phyloP scores from a whole-genome alignment of 2,329 filamentous ascomycete species.

The Fusarium cyanostomum region DNA sequence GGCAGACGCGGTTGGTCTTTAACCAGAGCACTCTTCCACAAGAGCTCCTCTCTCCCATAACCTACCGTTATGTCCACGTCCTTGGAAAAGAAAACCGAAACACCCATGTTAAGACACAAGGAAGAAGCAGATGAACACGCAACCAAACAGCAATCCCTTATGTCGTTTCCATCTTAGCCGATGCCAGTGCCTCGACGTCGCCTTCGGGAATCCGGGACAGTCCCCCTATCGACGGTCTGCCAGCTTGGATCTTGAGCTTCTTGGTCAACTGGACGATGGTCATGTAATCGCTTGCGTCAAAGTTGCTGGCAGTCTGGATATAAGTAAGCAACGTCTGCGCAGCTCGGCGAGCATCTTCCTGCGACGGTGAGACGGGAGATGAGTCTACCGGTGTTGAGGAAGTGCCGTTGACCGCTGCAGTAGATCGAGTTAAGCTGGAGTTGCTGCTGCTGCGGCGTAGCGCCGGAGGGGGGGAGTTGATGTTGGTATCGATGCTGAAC shows the following conservation, averaged over 20 bases:
- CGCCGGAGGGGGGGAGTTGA: constrained; percentile 50
- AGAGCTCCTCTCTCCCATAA: too few relatives aligned
- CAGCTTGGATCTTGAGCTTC: constrained; percentile 75
- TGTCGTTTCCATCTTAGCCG: constrained; percentile 45
- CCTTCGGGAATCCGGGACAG: constrained; percentile 66
- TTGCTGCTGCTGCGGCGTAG: constrained; percentile 49
- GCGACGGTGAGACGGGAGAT: constrained; percentile 74
- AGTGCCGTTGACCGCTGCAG: constrained; percentile 27
- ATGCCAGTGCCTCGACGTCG: constrained; percentile 59
- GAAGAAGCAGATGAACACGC: constrained; percentile 15
- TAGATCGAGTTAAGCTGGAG: constrained; percentile 47
- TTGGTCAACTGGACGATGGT: constrained; percentile 85
- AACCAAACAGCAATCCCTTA: constrained; percentile 26
- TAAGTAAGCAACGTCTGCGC: constrained; percentile 84
- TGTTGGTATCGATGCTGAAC: constrained; percentile 56
- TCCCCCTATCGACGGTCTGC: constrained; percentile 54
- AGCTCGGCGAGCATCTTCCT: constrained; percentile 86
- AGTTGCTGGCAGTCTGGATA: constrained; percentile 76
- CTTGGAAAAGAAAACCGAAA: constrained; percentile 25
- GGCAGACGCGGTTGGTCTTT: constrained; percentile 2
- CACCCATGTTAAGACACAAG: constrained; percentile 19
- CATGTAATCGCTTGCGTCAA: constrained; percentile 80
- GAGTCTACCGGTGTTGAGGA: constrained; percentile 56
- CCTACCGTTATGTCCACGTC: background rate
- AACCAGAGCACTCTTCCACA: constrained; percentile 8